These are phyloP conservation scores for Fusarium brachygibbosum DNA, from an alignment of 2,329 filamentous ascomycete genomes.

Conservation along the genomic window DNA sequence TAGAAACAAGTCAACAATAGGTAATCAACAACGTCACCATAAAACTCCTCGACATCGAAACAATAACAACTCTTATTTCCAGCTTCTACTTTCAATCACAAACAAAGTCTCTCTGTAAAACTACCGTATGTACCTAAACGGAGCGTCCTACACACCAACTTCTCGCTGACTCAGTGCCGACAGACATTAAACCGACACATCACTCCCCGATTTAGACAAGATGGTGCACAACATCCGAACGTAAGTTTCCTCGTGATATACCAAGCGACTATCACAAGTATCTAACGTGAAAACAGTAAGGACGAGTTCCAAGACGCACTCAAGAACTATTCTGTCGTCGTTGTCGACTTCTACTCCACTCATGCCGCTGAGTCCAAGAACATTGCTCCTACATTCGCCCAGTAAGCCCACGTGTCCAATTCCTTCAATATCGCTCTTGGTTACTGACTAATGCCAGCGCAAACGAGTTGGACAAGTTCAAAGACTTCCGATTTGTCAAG, in stretches of 20 bases:
- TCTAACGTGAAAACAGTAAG: conserved; percentile 3
- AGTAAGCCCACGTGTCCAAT: not conserved
- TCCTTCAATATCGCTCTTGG: not conserved
- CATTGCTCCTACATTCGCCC: conserved; percentile 33
- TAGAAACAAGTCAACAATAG: not conserved
- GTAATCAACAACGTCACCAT: conserved; percentile 27
- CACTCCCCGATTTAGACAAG: conserved; percentile 11
- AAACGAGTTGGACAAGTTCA: conserved; percentile 37
- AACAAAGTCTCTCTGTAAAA: not conserved
- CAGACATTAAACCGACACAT: not conserved
- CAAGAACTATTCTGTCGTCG: conserved; percentile 24
- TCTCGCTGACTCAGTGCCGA: conserved; percentile 4
- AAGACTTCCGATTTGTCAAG: conserved; percentile 37
- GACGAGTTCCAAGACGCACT: conserved; percentile 36
- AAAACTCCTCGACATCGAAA: conserved; percentile 4
- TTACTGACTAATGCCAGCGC: not conserved
- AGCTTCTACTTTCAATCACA: not conserved
- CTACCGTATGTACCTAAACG: not conserved
- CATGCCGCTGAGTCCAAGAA: conserved; percentile 24
- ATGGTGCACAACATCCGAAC: conserved; percentile 40
- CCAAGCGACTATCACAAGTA: not conserved
- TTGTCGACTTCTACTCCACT: conserved; percentile 36
- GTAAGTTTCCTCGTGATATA: not conserved
- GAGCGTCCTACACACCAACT: not conserved
- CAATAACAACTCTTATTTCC: not conserved